Percentiles rank a stretch among this genome's conserved stretches.
These are phyloP conservation scores for Tricholoma furcatifolium DNA, from an alignment of 768 basidiomycete species.

Conservation along the genomic window DNA sequence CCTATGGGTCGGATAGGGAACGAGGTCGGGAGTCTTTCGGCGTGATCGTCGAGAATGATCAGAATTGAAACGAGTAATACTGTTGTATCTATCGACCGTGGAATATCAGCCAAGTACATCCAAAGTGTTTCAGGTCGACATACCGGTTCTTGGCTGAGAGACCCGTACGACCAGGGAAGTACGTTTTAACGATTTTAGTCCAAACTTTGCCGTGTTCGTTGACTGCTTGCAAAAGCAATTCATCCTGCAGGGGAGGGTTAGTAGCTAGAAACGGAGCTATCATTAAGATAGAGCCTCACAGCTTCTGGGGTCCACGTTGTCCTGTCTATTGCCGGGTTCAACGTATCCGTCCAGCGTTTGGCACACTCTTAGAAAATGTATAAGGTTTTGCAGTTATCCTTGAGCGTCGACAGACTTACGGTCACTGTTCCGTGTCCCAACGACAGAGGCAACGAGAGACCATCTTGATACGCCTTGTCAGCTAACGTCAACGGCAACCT, in stretches of 20 bases:
- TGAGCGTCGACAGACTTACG: conserved; percentile 37
- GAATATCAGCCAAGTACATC: neutral
- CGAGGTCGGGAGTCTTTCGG: conserved; percentile 35
- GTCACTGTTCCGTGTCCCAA: conserved; percentile 57
- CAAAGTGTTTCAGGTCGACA: conserved; percentile 7
- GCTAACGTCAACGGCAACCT: neutral
- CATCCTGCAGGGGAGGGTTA: conserved; percentile 37
- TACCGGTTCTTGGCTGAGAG: conserved; percentile 61
- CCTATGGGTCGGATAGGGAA: conserved; percentile 27
- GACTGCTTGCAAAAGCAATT: conserved; percentile 52
- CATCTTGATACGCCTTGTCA: conserved; percentile 33
- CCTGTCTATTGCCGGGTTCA: conserved; percentile 59
- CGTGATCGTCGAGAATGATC: conserved; percentile 35
- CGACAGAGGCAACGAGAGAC: conserved; percentile 58
- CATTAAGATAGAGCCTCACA: conserved; percentile 27
- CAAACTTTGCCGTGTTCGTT: conserved; percentile 57
- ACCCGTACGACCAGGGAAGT: conserved; percentile 59
- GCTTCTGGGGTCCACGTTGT: conserved; percentile 58
- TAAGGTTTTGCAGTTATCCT: conserved; percentile 4
- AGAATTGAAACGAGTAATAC: conserved; percentile 47
- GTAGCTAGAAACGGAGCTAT: neutral
- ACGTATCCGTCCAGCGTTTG: conserved; percentile 61
- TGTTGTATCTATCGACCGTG: conserved; percentile 43
- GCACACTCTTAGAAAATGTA: conserved; percentile 45
- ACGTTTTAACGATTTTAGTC: conserved; percentile 62